phyloP scores from a whole-genome alignment of 2,329 filamentous ascomycete species.

The Cladosporium sp. region DNA sequence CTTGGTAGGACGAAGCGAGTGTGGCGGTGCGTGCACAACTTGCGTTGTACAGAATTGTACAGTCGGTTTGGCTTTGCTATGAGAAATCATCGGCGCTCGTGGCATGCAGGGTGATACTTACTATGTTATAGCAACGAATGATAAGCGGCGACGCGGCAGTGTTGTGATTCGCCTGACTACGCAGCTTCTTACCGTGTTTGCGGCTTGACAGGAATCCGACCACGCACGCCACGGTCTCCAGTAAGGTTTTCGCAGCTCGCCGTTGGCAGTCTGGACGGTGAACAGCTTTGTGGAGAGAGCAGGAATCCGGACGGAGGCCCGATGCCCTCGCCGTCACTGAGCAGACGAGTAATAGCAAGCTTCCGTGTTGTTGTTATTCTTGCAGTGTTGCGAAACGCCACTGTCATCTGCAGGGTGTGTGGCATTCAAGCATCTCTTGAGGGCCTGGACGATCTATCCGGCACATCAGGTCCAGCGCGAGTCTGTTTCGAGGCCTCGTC shows the following conservation, averaged over 20 bases:
- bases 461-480: conserved; percentile 14
- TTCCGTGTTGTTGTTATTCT: not conserved
- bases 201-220: conserved; percentile 1
- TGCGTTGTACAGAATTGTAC: not conserved
- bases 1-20: conserved; percentile 9
- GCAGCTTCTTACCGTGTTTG: not conserved
- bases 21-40: conserved; percentile 21
- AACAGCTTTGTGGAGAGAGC: not conserved
- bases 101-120: conserved; percentile 5
- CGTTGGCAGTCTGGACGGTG: not conserved
- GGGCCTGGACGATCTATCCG: conserved; percentile 16
- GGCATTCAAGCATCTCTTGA: conserved; percentile 4
- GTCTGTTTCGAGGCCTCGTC: conserved; percentile 5
- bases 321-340: not conserved
- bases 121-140: not conserved
- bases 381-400: not conserved
- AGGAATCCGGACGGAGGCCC: not conserved
- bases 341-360: not conserved
- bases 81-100: not conserved
- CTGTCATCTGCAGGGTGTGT: not conserved
- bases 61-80: not conserved
- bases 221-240: not conserved
- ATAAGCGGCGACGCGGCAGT: not conserved
- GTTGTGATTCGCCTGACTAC: not conserved
- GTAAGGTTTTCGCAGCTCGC: conserved; percentile 13